A percentile compares a stretch with the other conserved stretches of the same genome.
These are phyloP conservation scores for Zygosaccharomyces bisporus DNA, from an alignment of 805 yeast genomes.

Conservation along the genomic window DNA sequence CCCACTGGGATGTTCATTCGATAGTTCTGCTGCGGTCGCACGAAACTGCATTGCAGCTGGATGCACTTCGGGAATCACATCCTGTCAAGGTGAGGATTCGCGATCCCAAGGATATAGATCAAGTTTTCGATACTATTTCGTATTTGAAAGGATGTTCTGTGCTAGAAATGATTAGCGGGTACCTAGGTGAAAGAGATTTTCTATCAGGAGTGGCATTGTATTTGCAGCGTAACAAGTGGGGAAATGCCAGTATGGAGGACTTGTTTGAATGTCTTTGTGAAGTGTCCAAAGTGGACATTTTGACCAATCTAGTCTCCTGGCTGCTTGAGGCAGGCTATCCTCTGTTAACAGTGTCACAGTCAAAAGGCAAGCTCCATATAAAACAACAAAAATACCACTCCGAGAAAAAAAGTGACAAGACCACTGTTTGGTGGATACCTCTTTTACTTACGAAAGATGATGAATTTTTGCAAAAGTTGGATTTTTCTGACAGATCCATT, in stretches of 20 bases:
- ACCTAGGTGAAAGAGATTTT: conserved; percentile 64
- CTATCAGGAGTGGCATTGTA: conserved; percentile 70
- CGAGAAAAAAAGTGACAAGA: neutral
- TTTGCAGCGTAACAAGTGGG: conserved; percentile 57
- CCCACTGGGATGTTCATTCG: conserved; percentile 77
- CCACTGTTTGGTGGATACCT: conserved; percentile 53
- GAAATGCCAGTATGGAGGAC: conserved; percentile 71
- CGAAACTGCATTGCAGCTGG: conserved; percentile 44
- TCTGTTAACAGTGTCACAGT: conserved; percentile 33
- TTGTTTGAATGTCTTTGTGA: conserved; percentile 66
- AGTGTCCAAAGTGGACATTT: conserved; percentile 59
- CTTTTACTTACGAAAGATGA: conserved; percentile 29
- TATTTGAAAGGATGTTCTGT: conserved; percentile 78
- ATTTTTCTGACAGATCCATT: neutral
- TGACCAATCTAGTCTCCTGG: conserved; percentile 64
- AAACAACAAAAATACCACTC: neutral
- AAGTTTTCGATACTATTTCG: conserved; percentile 77
- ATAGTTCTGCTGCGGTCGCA: conserved; percentile 45
- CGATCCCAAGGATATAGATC: conserved; percentile 74
- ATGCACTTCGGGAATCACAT: conserved; percentile 61
- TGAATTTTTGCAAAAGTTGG: neutral
- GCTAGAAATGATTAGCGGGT: conserved; percentile 69
- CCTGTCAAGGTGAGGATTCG: conserved; percentile 80
- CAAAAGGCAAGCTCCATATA: neutral
- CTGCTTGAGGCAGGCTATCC: conserved; percentile 74